Conservation (phyloP, 306 rosid genomes). For the Medicago arabica region DNA sequence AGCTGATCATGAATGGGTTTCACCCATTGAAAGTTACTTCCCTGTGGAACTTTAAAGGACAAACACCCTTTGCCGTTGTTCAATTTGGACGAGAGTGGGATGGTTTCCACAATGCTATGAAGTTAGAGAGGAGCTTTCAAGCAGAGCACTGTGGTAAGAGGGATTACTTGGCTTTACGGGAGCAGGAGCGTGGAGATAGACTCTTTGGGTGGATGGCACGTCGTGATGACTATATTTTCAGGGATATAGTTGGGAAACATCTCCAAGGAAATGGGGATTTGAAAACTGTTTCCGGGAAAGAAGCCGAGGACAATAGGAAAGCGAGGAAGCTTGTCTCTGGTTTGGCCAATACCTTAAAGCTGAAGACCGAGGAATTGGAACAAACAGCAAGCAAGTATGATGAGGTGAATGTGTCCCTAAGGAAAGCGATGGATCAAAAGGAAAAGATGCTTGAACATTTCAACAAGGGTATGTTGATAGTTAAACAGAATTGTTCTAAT, state of each 20-base stretch:
- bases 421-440: constrained; percentile 49
- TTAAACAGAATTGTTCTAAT: constrained; percentile 13
- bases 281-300: constrained; percentile 54
- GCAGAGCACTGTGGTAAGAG: constrained; percentile 56
- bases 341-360: constrained; percentile 56
- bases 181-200: constrained; percentile 43
- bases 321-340: constrained; percentile 54
- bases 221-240: constrained; percentile 39
- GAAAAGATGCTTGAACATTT: constrained; percentile 51
- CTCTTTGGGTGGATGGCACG: constrained; percentile 76
- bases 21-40: constrained; percentile 71
- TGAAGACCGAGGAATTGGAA: constrained; percentile 51
- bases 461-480: constrained; percentile 57
- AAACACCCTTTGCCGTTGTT: constrained; percentile 70
- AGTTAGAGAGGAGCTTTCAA: constrained; percentile 69
- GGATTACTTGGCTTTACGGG: constrained; percentile 38
- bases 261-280: constrained; percentile 48
- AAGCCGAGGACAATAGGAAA: constrained; percentile 50
- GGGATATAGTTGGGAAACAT: constrained; percentile 40
- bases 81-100: constrained; percentile 70
- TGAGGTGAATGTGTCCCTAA: constrained; percentile 49
- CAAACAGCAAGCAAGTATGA: constrained; percentile 49
- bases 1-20: constrained; percentile 62
- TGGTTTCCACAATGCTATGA: constrained; percentile 72
- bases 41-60: constrained; percentile 69